Conservation (phyloP, 331 rosid species). For the Acacia concinna region DNA sequence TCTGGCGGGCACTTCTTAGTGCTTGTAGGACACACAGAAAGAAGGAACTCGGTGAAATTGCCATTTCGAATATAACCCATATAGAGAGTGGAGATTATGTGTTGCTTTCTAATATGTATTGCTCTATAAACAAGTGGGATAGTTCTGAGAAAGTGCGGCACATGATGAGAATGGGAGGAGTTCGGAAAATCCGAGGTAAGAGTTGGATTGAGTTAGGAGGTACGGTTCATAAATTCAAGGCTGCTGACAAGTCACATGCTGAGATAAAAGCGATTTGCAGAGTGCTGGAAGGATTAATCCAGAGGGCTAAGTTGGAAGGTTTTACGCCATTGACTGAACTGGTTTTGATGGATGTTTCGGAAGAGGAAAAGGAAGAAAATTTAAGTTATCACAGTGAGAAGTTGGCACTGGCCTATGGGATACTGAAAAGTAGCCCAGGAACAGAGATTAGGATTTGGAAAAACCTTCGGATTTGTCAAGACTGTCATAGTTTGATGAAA, state of each 20-base stretch:
- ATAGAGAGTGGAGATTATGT: slow-evolving; percentile 69
- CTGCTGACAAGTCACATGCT: slow-evolving; percentile 56
- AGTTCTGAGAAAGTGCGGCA: slow-evolving; percentile 62
- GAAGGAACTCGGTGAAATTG: slow-evolving; percentile 59
- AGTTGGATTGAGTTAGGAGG: slow-evolving; percentile 69
- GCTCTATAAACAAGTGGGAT: slow-evolving; percentile 67
- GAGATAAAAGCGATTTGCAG: slow-evolving; percentile 52
- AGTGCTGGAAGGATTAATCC: slow-evolving; percentile 60
- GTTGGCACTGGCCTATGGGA: slow-evolving; percentile 67
- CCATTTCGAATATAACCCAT: slow-evolving; percentile 55
- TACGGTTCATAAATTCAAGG: slow-evolving; percentile 56
- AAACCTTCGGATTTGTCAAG: slow-evolving; percentile 66
- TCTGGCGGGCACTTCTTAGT: slow-evolving; percentile 72
- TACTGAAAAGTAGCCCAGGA: slow-evolving; percentile 68
- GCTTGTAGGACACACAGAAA: slow-evolving; percentile 59
- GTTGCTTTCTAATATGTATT: slow-evolving; percentile 67
- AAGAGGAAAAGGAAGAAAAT: slow-evolving; percentile 76
- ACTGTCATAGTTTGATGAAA: slow-evolving; percentile 71
- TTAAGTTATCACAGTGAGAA: slow-evolving; percentile 64
- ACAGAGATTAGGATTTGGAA: slow-evolving; percentile 60
- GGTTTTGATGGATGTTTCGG: slow-evolving; percentile 79
- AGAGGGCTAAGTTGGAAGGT: slow-evolving; percentile 53
- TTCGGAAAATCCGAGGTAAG: slow-evolving; percentile 59
- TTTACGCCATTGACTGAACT: slow-evolving; percentile 59
- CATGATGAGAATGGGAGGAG: slow-evolving; percentile 52